These are phyloP conservation scores for Dactylellina drechsleri DNA, from an alignment of 2,329 filamentous ascomycete species.

Conservation along the genomic window DNA sequence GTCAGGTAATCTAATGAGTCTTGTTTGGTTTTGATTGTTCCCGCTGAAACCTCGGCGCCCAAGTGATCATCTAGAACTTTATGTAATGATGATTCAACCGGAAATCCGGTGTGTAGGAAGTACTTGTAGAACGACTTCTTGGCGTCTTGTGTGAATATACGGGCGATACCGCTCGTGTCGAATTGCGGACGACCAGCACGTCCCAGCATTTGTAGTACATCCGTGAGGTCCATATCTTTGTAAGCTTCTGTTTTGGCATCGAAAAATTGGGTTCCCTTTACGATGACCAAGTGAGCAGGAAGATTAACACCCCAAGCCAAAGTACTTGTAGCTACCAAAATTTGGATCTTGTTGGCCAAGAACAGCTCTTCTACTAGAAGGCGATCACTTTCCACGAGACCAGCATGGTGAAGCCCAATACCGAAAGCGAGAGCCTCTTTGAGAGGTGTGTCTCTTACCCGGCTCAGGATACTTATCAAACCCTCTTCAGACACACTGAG, in stretches of 20 bases:
- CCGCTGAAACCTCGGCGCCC: slow-evolving; percentile 91
- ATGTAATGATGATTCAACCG: slow-evolving; percentile 94
- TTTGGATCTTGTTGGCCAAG: slow-evolving; percentile 96
- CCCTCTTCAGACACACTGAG: slow-evolving; percentile 95
- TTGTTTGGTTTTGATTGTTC: slow-evolving; percentile 92
- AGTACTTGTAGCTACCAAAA: slow-evolving; percentile 93
- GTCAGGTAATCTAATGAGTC: slow-evolving; percentile 97
- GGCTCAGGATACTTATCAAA: slow-evolving; percentile 82
- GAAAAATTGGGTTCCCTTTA: slow-evolving; percentile 98
- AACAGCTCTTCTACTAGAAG: slow-evolving; percentile 94
- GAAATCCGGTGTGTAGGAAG: slow-evolving; percentile 97
- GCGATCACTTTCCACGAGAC: slow-evolving; percentile 92
- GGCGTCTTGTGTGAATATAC: slow-evolving; percentile 95
- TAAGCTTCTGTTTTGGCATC: slow-evolving; percentile 98
- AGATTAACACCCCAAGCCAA: slow-evolving; percentile 96
- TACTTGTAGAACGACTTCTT: slow-evolving; percentile 99
- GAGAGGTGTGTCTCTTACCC: slow-evolving; percentile 91
- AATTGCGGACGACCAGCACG: slow-evolving; percentile 96
- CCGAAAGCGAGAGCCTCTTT: slow-evolving; percentile 96
- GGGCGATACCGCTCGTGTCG: slow-evolving; percentile 88
- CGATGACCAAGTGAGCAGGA: slow-evolving; percentile 93
- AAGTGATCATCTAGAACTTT: slow-evolving; percentile 97
- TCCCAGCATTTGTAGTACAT: slow-evolving; percentile 97
- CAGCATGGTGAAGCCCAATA: slow-evolving; percentile 95
- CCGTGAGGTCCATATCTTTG: slow-evolving; percentile 98